Evolutionary conservation across 1,284 basidiomycete genomes (phyloP).

Genomic region (Ustilago crameri): DNA sequence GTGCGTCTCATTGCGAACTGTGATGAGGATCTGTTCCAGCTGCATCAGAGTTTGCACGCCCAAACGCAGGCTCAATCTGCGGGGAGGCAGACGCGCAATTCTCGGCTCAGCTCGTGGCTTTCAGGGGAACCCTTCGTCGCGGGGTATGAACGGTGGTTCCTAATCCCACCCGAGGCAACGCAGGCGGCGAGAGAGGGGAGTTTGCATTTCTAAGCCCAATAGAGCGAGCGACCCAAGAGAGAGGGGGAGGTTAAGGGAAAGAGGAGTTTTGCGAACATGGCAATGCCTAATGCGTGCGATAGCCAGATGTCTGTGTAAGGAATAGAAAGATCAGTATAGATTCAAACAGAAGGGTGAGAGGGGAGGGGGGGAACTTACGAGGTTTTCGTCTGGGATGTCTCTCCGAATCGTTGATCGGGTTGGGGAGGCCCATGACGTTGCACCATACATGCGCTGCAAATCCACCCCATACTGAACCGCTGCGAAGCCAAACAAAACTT

Average conservation of each 20-base stretch:
- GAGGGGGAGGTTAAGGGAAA: slow-evolving; percentile 29
- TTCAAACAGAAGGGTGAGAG: too few relatives aligned
- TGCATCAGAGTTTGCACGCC: slow-evolving; percentile 9
- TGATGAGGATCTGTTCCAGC: slow-evolving; percentile 73
- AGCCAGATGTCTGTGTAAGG: slow-evolving; percentile 70
- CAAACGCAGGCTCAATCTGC: slow-evolving; percentile 7
- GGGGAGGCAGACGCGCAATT: slow-evolving; percentile 24
- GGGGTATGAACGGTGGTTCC: slow-evolving; percentile 26
- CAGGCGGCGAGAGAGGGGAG: slow-evolving; percentile 7
- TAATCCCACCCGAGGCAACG: slow-evolving; percentile 7
- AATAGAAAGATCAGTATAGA: background rate
- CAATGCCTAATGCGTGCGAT: slow-evolving; percentile 72
- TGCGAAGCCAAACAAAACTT: slow-evolving; percentile 84
- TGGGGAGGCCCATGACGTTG: slow-evolving; percentile 91
- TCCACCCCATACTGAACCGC: slow-evolving; percentile 71
- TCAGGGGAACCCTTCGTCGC: background rate
- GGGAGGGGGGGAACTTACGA: slow-evolving; percentile 64
- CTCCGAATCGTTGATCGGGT: slow-evolving; percentile 70
- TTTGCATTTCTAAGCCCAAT: slow-evolving; percentile 3
- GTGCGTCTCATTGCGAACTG: slow-evolving; percentile 76
- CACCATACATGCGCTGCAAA: slow-evolving; percentile 80
- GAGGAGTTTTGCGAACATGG: slow-evolving; percentile 69
- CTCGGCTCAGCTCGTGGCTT: slow-evolving; percentile 15
- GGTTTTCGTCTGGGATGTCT: slow-evolving; percentile 69
- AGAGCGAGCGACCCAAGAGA: slow-evolving; percentile 31